These are phyloP conservation scores for Colletotrichum theobromicola DNA, from an alignment of 2,329 filamentous ascomycete species.

Conservation along the genomic window DNA sequence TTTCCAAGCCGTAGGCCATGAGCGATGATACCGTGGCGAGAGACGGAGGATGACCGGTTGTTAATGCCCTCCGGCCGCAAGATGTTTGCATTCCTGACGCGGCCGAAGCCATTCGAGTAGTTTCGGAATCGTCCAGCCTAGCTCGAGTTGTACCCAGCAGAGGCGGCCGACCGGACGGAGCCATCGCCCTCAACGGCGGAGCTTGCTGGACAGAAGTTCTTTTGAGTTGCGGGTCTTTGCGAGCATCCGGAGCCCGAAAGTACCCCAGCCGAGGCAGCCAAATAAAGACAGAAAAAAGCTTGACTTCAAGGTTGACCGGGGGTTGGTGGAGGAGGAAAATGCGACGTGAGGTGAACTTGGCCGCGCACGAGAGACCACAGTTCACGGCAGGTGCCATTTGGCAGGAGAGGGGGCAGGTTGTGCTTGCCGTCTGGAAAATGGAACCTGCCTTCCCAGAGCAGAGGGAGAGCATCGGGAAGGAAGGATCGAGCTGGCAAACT, in stretches of 20 bases:
- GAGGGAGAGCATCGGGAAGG: neutral
- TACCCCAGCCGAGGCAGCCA: neutral
- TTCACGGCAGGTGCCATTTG: neutral
- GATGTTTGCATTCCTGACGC: neutral
- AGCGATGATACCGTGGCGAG: neutral
- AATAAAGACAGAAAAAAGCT: neutral
- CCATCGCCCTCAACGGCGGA: neutral
- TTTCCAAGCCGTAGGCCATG: neutral
- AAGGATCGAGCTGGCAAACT: neutral
- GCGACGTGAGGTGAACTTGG: neutral
- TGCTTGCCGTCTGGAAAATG: neutral
- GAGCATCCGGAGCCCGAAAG: neutral
- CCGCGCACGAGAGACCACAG: neutral
- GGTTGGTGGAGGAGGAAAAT: neutral
- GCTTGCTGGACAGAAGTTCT: neutral
- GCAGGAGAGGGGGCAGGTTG: neutral
- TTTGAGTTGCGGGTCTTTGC: neutral
- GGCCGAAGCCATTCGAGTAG: neutral
- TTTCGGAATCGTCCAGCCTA: neutral
- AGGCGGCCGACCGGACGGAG: neutral
- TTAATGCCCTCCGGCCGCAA: neutral
- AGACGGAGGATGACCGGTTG: neutral
- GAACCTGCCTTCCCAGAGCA: neutral
- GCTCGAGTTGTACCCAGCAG: neutral
- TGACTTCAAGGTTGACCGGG: neutral